Base-by-base conservation (phyloP, 352 stramenopile genomes). In the Pelagophyceae sp. region DNA sequence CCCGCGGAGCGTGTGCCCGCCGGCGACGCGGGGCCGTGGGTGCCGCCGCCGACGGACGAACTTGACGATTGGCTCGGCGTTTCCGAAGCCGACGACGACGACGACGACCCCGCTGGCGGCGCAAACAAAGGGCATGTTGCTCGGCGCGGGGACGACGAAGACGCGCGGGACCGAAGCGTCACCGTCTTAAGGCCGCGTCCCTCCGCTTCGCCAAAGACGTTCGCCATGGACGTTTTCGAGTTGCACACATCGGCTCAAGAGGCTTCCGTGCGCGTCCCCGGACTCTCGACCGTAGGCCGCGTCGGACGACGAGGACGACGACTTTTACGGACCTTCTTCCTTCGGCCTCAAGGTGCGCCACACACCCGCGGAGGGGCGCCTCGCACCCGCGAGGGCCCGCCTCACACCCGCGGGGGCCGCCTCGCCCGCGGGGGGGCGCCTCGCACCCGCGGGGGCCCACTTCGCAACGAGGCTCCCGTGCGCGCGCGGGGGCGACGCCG, bases 91-190 rank as follows among this genome's bases (percentile, higher is more conserved):
- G 40, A 54, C 6, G 40, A 54, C 6, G 40, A 54, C 6, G 40
- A 54, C 58, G 58, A 17, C 58, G 58, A 17, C 58, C 17, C 23
- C 58, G 5, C 5, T n/a, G 58, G 17, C 58, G 17, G 58, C 58
- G 58, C 5, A 37, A 31, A 37, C 3, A 37, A 71, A 71, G 61
- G 61, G 38, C 61, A 31, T 31, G 61, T 71, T 27, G 61, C 61
- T 71, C 61, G 61, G n/a, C n/a, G 38, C 61, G 61, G 38, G 15
- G 61, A 71, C 61, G 29, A 37, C 29, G 61, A 71, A 27, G 61
- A 71, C 61, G 61, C 37, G 45, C 45, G 23, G 45, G 11, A 11
- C 11, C 45, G 11, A 54, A 11, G 11, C 61, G 61, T 23, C 61
- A 31, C n/a, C 61, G 61, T 3, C 61, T 27, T 6, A 1, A 19